Base-by-base conservation (phyloP, 441 rosid genomes). In the Populus hybrid region DNA sequence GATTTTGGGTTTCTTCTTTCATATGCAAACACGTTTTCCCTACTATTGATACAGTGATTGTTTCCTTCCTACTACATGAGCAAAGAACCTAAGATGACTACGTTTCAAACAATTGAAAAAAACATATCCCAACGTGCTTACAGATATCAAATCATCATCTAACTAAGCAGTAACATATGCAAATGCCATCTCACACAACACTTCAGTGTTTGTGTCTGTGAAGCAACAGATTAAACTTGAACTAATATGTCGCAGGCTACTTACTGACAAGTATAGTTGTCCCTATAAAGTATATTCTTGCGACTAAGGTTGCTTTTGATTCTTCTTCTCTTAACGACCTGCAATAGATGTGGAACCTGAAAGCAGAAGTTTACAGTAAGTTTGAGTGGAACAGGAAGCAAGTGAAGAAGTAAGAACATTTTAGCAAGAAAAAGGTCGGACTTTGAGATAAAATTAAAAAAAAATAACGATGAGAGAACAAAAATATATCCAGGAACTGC, bases 271-370 rank as follows among this genome's bases (percentile, higher is more conserved):
- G 88, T 89, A 78, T 83, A 90, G 68, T 84, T 86, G 78, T 95
- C 99, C 68, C 99, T 89, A 77, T 82, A 82, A 69, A 95, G 80
- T 82, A 95, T 66, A 76, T 84, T 92, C 79, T 88, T 93, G 64
- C 97, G 95, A 79, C 98, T 95, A 21, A 94, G 92, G 69, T 72
- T 86, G 85, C 72, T 88, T 74, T 73, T 91, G 35, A 90, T 80
- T 88, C 95, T 91, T 88, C 90, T 87, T 82, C 98, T 89, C 85
- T 87, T 92, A 68, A 95, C 93, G 82, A 95, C 95, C 84, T 92
- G 98, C 80, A 95, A 85, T 42, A 95, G 85, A 82, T 95, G 95
- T 75, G 93, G 97, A 86, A 95, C 92, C 99, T 93, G 84, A 76
- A 86, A 83, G 74, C 72, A 71, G 74, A 66, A 79, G 53, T 31